Percentiles rank a stretch among this genome's conserved stretches.
Conservation (phyloP, 306 rosid genomes). For the Lathyrus tuberosus region DNA sequence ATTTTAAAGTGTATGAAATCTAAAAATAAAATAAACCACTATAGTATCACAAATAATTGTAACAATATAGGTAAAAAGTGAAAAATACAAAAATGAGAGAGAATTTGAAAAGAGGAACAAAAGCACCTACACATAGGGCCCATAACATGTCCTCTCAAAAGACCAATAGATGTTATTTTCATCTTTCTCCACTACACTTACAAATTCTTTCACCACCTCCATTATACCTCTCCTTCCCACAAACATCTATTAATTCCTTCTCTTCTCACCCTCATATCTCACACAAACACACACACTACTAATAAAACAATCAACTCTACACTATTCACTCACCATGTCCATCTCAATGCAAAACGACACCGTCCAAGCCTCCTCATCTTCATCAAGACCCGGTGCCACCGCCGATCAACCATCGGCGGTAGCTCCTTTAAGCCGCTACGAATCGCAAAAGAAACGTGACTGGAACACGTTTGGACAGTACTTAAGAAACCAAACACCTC, state of each 20-base stretch:
- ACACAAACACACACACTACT: no score
- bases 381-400: slow-evolving; percentile 23
- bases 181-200: slow-evolving; percentile 71
- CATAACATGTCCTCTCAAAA: slow-evolving; percentile 75
- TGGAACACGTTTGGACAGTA: slow-evolving; percentile 94
- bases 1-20: no score
- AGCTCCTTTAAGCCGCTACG: slow-evolving; percentile 73
- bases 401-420: slow-evolving; percentile 39
- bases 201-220: slow-evolving; percentile 37
- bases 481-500: slow-evolving; percentile 70
- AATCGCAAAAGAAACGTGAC: slow-evolving; percentile 83
- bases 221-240: slow-evolving; percentile 1
- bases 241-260: slow-evolving; percentile 10
- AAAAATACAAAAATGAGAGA: slow-evolving; percentile 35
- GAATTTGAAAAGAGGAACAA: slow-evolving; percentile 50
- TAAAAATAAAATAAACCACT: no score
- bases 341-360: slow-evolving; percentile 45
- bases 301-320: background rate
- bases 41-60: slow-evolving; percentile 31
- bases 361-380: slow-evolving; percentile 47
- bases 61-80: slow-evolving; percentile 27
- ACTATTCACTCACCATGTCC: slow-evolving; percentile 49
- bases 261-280: background rate
- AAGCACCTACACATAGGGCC: slow-evolving; percentile 67
- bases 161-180: slow-evolving; percentile 77